Evolutionary conservation across 164 flowering plant species (phyloP).

Genomic region (Umbellularia californica): DNA sequence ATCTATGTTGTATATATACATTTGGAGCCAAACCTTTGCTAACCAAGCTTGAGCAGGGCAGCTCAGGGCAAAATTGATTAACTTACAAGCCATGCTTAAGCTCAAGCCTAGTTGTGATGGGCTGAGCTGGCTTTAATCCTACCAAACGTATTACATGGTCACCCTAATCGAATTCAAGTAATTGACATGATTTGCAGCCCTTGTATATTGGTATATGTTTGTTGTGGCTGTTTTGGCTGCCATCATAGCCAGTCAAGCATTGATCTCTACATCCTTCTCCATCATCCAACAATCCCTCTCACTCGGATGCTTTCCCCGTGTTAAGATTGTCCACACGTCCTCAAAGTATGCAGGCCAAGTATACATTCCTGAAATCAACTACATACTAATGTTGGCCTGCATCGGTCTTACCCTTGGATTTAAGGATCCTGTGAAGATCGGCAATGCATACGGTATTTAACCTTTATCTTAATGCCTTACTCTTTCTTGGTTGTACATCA

Average conservation of each 20-base stretch:
- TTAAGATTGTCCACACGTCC: conserved; percentile 55
- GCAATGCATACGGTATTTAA: conserved; percentile 33
- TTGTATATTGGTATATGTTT: conserved; percentile 66
- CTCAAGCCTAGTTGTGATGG: too few relatives aligned
- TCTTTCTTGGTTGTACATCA: too few relatives aligned
- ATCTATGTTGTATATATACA: too few relatives aligned
- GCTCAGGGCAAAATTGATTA: too few relatives aligned
- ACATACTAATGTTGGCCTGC: conserved; percentile 44
- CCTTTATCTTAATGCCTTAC: neutral
- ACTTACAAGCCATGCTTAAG: too few relatives aligned
- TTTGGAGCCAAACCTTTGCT: too few relatives aligned
- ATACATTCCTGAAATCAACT: conserved; percentile 55
- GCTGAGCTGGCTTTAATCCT: too few relatives aligned
- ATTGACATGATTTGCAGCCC: conserved; percentile 21
- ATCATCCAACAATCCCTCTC: conserved; percentile 57
- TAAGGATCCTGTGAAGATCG: conserved; percentile 17
- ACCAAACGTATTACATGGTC: neutral
- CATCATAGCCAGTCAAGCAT: conserved; percentile 73
- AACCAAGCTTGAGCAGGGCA: too few relatives aligned
- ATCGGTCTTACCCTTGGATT: conserved; percentile 25
- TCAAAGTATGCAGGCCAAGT: conserved; percentile 35
- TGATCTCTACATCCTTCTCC: conserved; percentile 62
- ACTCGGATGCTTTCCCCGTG: conserved; percentile 61
- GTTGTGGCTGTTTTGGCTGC: conserved; percentile 59
- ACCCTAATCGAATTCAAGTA: neutral